A percentile compares a stretch with the other conserved stretches of the same genome.
Evolutionary conservation across 805 yeast genomes (phyloP).

Genomic region (Debaryomyces maramus): DNA sequence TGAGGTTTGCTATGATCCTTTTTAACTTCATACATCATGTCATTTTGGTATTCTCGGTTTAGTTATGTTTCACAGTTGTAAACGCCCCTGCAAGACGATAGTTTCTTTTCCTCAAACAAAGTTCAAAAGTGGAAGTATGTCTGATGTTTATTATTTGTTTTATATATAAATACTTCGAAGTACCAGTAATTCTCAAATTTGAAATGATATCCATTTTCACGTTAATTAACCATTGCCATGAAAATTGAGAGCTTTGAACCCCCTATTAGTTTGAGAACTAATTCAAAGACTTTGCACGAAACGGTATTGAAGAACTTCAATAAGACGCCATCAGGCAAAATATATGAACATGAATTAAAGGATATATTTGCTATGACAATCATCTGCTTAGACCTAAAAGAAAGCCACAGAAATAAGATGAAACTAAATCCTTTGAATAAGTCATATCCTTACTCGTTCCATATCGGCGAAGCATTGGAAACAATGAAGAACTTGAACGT

Average conservation of each 20-base stretch:
- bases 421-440: conserved; percentile 29
- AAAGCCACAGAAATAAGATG: conserved; percentile 13
- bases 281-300: conserved; percentile 35
- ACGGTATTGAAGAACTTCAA: conserved; percentile 44
- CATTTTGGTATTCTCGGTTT: too few relatives aligned
- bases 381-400: conserved; percentile 34
- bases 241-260: neutral
- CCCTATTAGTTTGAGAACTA: neutral
- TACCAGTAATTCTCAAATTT: too few relatives aligned
- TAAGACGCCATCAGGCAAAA: conserved; percentile 53
- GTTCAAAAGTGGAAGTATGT: too few relatives aligned
- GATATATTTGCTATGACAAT: conserved; percentile 56
- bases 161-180: too few relatives aligned
- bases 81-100: too few relatives aligned
- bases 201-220: too few relatives aligned
- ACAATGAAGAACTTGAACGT: conserved; percentile 52
- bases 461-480: conserved; percentile 49
- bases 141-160: neutral
- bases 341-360: conserved; percentile 56
- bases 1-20: too few relatives aligned
- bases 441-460: conserved; percentile 53
- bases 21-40: too few relatives aligned
- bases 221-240: too few relatives aligned
- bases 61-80: too few relatives aligned
- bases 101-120: too few relatives aligned